Evolutionary conservation across 345 rosid species (phyloP), one percentile per base, ranked within the genome.

Genomic region (Anacardium occidentale): DNA sequence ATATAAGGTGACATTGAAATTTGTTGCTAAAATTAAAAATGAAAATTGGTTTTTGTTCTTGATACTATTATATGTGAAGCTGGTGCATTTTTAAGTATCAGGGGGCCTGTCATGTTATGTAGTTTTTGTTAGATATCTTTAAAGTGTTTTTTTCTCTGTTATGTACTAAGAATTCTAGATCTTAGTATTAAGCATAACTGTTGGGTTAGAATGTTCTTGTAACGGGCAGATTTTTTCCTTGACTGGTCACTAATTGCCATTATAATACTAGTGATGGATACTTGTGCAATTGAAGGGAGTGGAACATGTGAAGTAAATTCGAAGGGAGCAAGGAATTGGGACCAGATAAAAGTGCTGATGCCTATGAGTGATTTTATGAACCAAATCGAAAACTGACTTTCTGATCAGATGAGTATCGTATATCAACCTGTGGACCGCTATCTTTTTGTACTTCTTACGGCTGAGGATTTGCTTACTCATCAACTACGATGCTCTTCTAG

Each of bases 331-430:
- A 76, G 79, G 62, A 81, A 84, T 68, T 89, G 96, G 89, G 93
- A 89, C 72, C 92, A 91, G 77, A 89, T 93, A 42, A 91, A 85
- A 81, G 92, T 93, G 63, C 90, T 98, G 0, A 90, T 96, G 90
- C 93, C 99, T 2, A 82, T 96, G 88, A 87, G 83, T 22, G 97
- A 93, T 79, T 83, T 96, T 17, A 83, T 96, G 87, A 91, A 85
- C 79, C 97, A 87, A 76, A 82, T 91, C 24, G 97, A 76, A 54
- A 73, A 83, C 45, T 78, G 94, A 78, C 79, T 95, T 69, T 85
- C 95, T 4, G 98, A 88, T 65, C 93, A 92, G 75, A 83, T 81
- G 66, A 80, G 88, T 20, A 74, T 83, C 61, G 90, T 83, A 58
- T 85, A 80, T 78, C 81, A 83, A 58, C 77, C 80, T 7, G 24